These are phyloP conservation scores for Eimeria necatrix DNA, from an alignment of 169 alveolate genomes.

Conservation along the genomic window DNA sequence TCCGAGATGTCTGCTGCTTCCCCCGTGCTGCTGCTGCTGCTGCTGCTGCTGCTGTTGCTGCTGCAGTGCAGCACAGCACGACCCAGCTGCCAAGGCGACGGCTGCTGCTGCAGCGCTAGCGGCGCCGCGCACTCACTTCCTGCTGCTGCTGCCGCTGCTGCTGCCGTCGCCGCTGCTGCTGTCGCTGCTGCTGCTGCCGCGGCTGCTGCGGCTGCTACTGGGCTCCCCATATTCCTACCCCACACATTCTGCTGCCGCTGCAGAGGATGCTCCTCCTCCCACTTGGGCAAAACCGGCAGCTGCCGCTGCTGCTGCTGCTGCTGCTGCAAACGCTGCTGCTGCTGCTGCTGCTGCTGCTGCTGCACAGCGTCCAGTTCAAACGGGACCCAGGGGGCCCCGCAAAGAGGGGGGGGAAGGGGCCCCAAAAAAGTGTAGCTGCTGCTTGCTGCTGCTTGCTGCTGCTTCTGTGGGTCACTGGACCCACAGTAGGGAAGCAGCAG, in stretches of 20 bases:
- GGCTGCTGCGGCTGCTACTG: not conserved
- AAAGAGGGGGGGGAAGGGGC: too few relatives aligned
- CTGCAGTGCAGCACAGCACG: slow-evolving; percentile 62
- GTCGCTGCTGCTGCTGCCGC: not conserved
- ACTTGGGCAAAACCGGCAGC: not conserved
- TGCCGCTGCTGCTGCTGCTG: slow-evolving; percentile 34
- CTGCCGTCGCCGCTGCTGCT: not conserved
- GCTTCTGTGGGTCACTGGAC: not conserved
- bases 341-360: slow-evolving; percentile 35
- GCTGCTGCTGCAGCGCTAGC: not conserved
- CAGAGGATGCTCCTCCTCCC: not conserved
- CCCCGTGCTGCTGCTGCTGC: slow-evolving; percentile 8
- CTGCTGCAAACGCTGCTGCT: slow-evolving; percentile 1
- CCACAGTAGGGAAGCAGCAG: not conserved
- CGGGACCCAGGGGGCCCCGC: too few relatives aligned
- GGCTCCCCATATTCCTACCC: not conserved
- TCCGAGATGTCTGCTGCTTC: slow-evolving; percentile 6
- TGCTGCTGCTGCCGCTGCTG: not conserved
- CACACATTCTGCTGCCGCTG: not conserved
- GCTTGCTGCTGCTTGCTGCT: slow-evolving; percentile 22
- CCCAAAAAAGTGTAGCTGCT: too few relatives aligned
- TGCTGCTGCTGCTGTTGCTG: not conserved
- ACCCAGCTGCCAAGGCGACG: not conserved
- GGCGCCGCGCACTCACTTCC: not conserved
- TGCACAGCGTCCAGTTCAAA: too few relatives aligned